Evolutionary conservation across 768 basidiomycete species (phyloP).

Genomic region (Plicaturopsis crispa): DNA sequence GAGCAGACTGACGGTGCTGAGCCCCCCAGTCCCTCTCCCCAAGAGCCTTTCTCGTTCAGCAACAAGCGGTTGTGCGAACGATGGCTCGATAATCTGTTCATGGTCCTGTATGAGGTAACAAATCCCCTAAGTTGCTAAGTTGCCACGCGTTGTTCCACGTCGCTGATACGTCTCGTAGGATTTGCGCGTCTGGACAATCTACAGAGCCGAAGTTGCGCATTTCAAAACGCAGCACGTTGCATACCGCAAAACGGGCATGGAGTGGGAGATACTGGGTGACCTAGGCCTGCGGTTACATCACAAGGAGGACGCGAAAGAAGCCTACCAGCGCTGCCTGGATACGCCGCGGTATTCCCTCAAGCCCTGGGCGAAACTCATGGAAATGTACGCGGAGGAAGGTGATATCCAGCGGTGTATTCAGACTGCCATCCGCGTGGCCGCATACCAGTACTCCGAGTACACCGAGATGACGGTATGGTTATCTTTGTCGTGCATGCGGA

Average conservation of each 20-base stretch:
- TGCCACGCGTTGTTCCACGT: neutral
- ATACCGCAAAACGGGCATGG: conserved; percentile 92
- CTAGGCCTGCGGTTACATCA: conserved; percentile 90
- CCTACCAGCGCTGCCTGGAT: conserved; percentile 92
- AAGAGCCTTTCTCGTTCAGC: conserved; percentile 83
- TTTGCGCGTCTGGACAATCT: conserved; percentile 96
- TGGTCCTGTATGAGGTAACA: conserved; percentile 90
- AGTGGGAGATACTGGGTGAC: conserved; percentile 98
- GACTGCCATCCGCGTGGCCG: conserved; percentile 86
- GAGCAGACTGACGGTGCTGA: conserved; percentile 17
- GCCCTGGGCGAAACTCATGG: conserved; percentile 90
- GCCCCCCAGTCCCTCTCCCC: conserved; percentile 17
- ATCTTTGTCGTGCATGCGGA: conserved; percentile 1
- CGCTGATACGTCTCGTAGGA: too few relatives aligned
- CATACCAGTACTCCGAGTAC: conserved; percentile 88
- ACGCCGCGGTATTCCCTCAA: conserved; percentile 79
- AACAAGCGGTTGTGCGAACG: conserved; percentile 96
- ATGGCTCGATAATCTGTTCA: conserved; percentile 97
- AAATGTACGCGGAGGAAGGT: conserved; percentile 95
- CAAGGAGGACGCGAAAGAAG: conserved; percentile 98
- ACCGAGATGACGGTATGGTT: conserved; percentile 76
- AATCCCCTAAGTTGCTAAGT: conserved; percentile 1
- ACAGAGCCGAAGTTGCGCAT: conserved; percentile 96
- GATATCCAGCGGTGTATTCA: conserved; percentile 89
- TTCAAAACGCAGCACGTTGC: conserved; percentile 99